Conservation (phyloP, 371 early-diverging fungal species). For the Saksenaea oblongispora region DNA sequence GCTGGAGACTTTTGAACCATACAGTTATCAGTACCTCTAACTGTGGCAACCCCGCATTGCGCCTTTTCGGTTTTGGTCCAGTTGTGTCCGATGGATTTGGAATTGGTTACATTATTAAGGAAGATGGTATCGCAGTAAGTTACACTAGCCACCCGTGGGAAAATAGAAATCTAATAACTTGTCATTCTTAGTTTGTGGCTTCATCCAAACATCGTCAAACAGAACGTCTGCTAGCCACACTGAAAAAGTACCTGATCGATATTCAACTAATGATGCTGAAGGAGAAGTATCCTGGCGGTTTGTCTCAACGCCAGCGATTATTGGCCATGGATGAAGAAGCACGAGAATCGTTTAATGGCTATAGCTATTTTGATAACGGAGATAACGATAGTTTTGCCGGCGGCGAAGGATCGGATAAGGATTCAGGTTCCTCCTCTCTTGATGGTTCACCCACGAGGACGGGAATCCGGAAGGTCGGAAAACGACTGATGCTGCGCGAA, state of each 20-base stretch:
- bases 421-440: background rate
- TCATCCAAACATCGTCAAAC: conserved; percentile 64
- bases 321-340: conserved; percentile 41
- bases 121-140: conserved; percentile 60
- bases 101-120: conserved; percentile 87
- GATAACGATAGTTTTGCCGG: conserved; percentile 16
- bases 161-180: background rate
- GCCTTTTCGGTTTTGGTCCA: conserved; percentile 91
- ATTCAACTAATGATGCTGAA: conserved; percentile 41
- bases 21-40: conserved; percentile 88
- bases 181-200: conserved; percentile 41
- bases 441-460: conserved; percentile 4
- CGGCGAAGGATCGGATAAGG: conserved; percentile 3
- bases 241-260: conserved; percentile 45
- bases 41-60: conserved; percentile 81
- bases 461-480: conserved; percentile 34
- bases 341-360: conserved; percentile 37
- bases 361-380: conserved; percentile 59
- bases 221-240: conserved; percentile 45
- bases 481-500: conserved; percentile 40
- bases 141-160: background rate
- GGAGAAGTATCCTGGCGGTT: conserved; percentile 51
- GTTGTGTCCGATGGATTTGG: conserved; percentile 92
- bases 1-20: conserved; percentile 59
- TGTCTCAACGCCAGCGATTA: conserved; percentile 44